Percentiles rank a stretch among this genome's conserved stretches.
Conservation (phyloP, 371 early-diverging fungal species). For the Rhizopus arrhizus region DNA sequence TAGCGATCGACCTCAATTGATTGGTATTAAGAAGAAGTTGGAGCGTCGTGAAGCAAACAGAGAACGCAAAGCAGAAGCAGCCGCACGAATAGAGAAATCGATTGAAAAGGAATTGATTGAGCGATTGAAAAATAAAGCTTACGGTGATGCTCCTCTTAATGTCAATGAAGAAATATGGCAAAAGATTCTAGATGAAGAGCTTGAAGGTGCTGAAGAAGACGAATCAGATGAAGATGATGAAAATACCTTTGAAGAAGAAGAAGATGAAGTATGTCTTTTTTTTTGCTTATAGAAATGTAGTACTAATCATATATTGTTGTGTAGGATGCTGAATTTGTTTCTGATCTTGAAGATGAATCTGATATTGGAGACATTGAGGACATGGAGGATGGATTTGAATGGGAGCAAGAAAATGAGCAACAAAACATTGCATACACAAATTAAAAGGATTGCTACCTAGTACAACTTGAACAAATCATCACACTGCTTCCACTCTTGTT, state of each 20-base stretch:
- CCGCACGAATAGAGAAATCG: slow-evolving; percentile 92
- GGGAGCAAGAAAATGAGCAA: slow-evolving; percentile 35
- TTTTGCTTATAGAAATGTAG: neutral
- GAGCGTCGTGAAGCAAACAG: slow-evolving; percentile 90
- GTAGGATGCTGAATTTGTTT: slow-evolving; percentile 32
- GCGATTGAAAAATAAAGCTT: slow-evolving; percentile 91
- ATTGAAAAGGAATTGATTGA: slow-evolving; percentile 98
- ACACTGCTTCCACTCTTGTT: no score
- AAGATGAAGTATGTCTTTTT: slow-evolving; percentile 41
- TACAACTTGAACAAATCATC: no score
- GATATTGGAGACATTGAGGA: slow-evolving; percentile 46
- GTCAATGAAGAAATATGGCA: slow-evolving; percentile 89
- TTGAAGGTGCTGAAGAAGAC: slow-evolving; percentile 74
- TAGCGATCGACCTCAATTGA: slow-evolving; percentile 71
- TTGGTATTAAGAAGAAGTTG: slow-evolving; percentile 92
- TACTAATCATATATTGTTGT: neutral
- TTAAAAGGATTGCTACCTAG: neutral
- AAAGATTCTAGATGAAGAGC: slow-evolving; percentile 70
- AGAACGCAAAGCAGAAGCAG: slow-evolving; percentile 93
- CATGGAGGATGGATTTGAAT: slow-evolving; percentile 36
- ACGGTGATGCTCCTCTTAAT: slow-evolving; percentile 89
- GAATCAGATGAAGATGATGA: slow-evolving; percentile 74
- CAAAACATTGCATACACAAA: slow-evolving; percentile 24
- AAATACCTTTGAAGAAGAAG: slow-evolving; percentile 60
- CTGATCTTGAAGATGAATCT: slow-evolving; percentile 40